phyloP scores from a whole-genome alignment of 345 rosid species.

The Salix purpurea region DNA sequence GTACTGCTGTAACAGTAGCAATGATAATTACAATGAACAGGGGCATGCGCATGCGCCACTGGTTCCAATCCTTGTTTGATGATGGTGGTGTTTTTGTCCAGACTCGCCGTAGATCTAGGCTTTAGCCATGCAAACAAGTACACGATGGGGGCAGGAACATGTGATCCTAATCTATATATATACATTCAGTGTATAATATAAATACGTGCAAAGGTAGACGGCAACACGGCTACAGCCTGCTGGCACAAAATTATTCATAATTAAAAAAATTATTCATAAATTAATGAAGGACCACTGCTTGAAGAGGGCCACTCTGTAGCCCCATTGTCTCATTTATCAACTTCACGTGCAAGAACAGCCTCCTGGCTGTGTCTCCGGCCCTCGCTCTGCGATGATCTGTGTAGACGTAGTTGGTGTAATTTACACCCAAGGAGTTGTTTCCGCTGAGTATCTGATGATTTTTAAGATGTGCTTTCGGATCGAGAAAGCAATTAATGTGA shows the following conservation, averaged over 20 bases:
- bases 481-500: constrained; percentile 18
- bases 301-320: neutral
- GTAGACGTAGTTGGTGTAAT: neutral
- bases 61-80: too few relatives aligned
- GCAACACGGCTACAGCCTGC: neutral
- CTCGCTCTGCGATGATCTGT: neutral
- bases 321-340: constrained; percentile 22
- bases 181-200: neutral
- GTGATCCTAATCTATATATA: neutral
- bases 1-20: too few relatives aligned
- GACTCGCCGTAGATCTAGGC: too few relatives aligned
- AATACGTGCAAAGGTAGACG: neutral
- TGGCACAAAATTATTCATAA: neutral
- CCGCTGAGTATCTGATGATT: constrained; percentile 7
- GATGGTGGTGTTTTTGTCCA: too few relatives aligned
- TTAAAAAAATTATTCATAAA: neutral
- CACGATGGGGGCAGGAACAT: neutral
- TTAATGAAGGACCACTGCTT: constrained; percentile 15
- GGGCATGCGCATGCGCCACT: too few relatives aligned
- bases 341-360: constrained; percentile 23
- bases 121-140: neutral
- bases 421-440: neutral
- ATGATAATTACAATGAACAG: too few relatives aligned
- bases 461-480: neutral
- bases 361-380: neutral